Base-by-base conservation (phyloP, 495 filamentous ascomycete species). In the Viridothelium virens region DNA sequence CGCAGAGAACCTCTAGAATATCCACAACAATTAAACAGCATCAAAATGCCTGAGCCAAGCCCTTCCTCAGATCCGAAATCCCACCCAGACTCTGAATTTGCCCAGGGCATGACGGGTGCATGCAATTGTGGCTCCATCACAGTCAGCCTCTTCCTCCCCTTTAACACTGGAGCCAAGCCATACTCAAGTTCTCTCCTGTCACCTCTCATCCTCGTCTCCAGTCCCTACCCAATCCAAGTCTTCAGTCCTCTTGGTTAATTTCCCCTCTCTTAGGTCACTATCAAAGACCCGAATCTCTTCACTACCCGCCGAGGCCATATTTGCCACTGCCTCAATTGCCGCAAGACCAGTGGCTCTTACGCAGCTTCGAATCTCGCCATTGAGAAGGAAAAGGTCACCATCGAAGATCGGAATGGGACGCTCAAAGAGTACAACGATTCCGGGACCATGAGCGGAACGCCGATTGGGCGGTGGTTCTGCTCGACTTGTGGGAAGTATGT, bases 331-430 rank as follows among this genome's bases (percentile, higher is more conserved):
- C 50, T 69, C 1, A 77, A 77, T 53, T 77, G 74, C 67, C 69
- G 73, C 37, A 82, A 81, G 70, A 73, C 76, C 38, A 69, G 79
- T 1, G 80, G 81, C 14, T 76, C 75, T 10, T 74, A 67, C 62
- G 70, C 70, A 38, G 68, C 74, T 0, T 50, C 68, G 14, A 81
- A 80, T 61, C 67, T 81, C 2, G 53, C 71, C 1, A 79, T 81
- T 59, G 78, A 79, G 64, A 69, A 66, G 34, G 74, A 74, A 2
- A 78, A 80, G 59, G 73, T 80, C 33, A 66, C 67, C 18, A 75
- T 81, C 48, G 69, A 70, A 36, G 79, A 78, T 59, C 44, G 65
- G 4, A 70, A 76, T 36, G 70, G 73, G 10, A 79, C 76, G 36
- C 41, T 80, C 63, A 77, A 70, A 41, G 64, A 64, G 12, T 81